phyloP scores from a whole-genome alignment of 176 grass and related monocot species.

The Hordeum vulgare region MorexV3_pseudomolecules_assembly NC_058519.1:480576693-480577192 shows the following conservation, averaged over 20 bases:
- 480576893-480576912: background rate
- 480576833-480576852: background rate
- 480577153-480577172: background rate
- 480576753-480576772: background rate
- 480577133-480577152: background rate
- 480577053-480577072: background rate
- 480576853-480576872: background rate
- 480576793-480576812: background rate
- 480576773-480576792: background rate
- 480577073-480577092: background rate
- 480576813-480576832: slow-evolving; percentile 15
- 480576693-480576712: slow-evolving; percentile 31
- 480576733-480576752: background rate
- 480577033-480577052: background rate
- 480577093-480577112: slow-evolving; percentile 32
- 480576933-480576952: background rate
- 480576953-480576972: background rate
- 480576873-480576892: background rate
- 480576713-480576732: slow-evolving; percentile 12
- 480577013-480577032: background rate
- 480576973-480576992: background rate
- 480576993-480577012: slow-evolving; percentile 43
- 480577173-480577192: background rate
- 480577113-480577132: slow-evolving; percentile 29
- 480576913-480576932: background rate